phyloP scores from a whole-genome alignment of 2,329 filamentous ascomycete genomes.

The Zasmidium cellare region DNA sequence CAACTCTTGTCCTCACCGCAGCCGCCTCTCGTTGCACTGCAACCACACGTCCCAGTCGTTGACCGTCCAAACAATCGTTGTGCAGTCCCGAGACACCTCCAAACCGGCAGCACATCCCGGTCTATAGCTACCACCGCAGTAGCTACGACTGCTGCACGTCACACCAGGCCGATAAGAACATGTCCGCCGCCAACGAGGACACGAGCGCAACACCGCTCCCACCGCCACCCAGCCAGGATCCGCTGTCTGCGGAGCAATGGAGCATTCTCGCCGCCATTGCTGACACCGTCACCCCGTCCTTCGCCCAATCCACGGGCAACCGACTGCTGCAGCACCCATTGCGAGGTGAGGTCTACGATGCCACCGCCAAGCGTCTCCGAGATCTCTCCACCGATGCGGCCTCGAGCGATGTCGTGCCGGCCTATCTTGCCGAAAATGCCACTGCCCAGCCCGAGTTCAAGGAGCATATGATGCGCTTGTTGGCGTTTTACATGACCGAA shows the following conservation, averaged over 20 bases:
- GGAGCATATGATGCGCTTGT: conserved; percentile 49
- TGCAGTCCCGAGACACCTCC: not conserved
- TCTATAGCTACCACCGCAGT: too few species aligned
- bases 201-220: conserved; percentile 32
- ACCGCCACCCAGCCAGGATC: conserved; percentile 46
- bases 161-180: conserved; percentile 12
- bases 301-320: conserved; percentile 15
- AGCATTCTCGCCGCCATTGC: conserved; percentile 57
- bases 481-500: conserved; percentile 51
- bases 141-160: not conserved
- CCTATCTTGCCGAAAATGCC: conserved; percentile 33
- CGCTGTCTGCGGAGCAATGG: conserved; percentile 60
- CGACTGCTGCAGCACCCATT: conserved; percentile 29
- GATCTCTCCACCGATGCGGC: conserved; percentile 40
- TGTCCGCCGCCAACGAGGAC: conserved; percentile 19
- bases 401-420: conserved; percentile 36
- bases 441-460: conserved; percentile 56
- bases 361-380: conserved; percentile 56
- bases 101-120: not conserved
- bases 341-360: conserved; percentile 37
- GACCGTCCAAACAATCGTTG: too few species aligned
- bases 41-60: not conserved
- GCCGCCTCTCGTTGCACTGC: not conserved
- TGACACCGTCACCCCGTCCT: conserved; percentile 58
- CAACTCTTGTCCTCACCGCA: not conserved